These are phyloP conservation scores for Cubamyces lactineus DNA, from an alignment of 768 basidiomycete genomes.

Conservation along the genomic window DNA sequence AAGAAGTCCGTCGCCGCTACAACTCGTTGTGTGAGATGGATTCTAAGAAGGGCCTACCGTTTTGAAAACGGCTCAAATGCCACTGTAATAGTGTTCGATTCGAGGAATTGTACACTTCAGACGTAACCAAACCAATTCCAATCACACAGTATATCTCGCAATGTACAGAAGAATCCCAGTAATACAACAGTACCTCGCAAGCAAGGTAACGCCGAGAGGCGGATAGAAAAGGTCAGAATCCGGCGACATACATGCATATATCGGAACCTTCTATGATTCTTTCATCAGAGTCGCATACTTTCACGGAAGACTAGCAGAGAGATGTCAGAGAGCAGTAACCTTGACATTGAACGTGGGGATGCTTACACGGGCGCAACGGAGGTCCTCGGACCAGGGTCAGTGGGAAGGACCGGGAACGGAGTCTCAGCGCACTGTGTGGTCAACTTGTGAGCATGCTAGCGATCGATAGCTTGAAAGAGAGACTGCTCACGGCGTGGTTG, in stretches of 20 bases:
- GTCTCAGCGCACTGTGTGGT: slow-evolving; percentile 11
- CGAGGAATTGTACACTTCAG: too few relatives aligned
- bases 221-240: neutral
- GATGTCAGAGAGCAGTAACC: neutral
- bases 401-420: slow-evolving; percentile 26
- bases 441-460: neutral
- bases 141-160: too few relatives aligned
- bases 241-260: neutral
- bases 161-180: neutral
- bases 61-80: too few relatives aligned
- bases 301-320: neutral
- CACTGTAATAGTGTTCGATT: too few relatives aligned
- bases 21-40: too few relatives aligned
- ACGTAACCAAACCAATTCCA: too few relatives aligned
- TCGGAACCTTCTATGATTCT: neutral
- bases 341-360: slow-evolving; percentile 8
- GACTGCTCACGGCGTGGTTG: slow-evolving; percentile 26
- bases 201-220: neutral
- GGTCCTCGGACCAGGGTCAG: slow-evolving; percentile 36
- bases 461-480: neutral
- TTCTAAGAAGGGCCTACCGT: too few relatives aligned
- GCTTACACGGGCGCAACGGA: slow-evolving; percentile 35
- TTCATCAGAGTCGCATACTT: neutral
- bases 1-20: too few relatives aligned
- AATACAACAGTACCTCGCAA: neutral